Conservation (phyloP, 306 rosid genomes). For the Luffa acutangula region DNA sequence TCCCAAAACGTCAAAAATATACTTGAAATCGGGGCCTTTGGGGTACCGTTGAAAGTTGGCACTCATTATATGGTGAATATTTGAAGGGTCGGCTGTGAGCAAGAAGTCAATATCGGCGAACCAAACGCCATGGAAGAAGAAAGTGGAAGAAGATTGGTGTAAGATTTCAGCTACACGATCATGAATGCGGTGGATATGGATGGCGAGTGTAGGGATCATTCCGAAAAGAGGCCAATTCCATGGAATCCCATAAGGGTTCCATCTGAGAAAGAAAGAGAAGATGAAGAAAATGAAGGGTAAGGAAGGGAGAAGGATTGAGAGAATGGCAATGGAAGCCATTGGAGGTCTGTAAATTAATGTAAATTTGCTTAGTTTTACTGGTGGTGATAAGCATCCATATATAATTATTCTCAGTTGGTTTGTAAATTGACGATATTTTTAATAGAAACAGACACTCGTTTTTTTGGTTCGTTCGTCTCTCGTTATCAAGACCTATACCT, state of each 20-base stretch:
- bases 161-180: neutral
- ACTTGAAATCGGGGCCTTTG: constrained; percentile 15
- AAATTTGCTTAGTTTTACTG: too few species aligned
- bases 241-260: neutral
- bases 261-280: neutral
- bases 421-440: too few species aligned
- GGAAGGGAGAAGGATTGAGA: neutral
- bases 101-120: constrained; percentile 17
- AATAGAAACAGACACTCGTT: too few species aligned
- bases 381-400: too few species aligned
- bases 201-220: constrained; percentile 17
- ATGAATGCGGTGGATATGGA: neutral
- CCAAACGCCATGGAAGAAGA: constrained; percentile 23
- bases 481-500: too few species aligned
- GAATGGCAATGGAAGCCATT: neutral
- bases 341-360: neutral
- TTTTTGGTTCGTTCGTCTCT: too few species aligned
- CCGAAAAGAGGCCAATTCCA: constrained; percentile 33
- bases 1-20: constrained; percentile 26
- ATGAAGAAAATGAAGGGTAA: neutral
- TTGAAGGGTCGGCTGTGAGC: constrained; percentile 25
- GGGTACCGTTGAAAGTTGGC: constrained; percentile 18
- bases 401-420: too few species aligned
- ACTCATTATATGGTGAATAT: constrained; percentile 21
- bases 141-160: constrained; percentile 9